A percentile compares a stretch with the other conserved stretches of the same genome.
Conservation (phyloP, 1,139 yeast species). For the Debaryomyces fabryi region DNA sequence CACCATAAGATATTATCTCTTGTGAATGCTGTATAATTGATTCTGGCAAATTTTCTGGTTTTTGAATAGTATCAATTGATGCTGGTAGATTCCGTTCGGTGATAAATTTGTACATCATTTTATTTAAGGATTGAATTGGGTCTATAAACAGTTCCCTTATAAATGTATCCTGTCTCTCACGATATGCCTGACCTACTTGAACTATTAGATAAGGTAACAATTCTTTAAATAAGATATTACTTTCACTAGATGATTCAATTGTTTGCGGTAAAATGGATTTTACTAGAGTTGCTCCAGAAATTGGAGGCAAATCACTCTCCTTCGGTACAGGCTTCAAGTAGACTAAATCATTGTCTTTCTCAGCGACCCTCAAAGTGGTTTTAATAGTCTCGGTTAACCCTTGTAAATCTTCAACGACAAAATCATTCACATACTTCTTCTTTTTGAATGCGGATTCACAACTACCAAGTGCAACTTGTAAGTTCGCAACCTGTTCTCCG, state of each 20-base stretch:
- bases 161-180: slow-evolving; percentile 64
- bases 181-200: slow-evolving; percentile 68
- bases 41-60: slow-evolving; percentile 65
- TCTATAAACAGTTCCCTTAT: slow-evolving; percentile 51
- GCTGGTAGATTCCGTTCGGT: slow-evolving; percentile 58
- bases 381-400: slow-evolving; percentile 50
- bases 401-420: slow-evolving; percentile 50
- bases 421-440: slow-evolving; percentile 44
- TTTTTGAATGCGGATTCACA: slow-evolving; percentile 41
- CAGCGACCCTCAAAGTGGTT: slow-evolving; percentile 55
- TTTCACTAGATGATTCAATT: slow-evolving; percentile 25
- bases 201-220: slow-evolving; percentile 69
- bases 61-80: slow-evolving; percentile 62
- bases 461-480: slow-evolving; percentile 39
- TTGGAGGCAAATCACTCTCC: slow-evolving; percentile 40
- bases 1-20: slow-evolving; percentile 60
- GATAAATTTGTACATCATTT: slow-evolving; percentile 47
- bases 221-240: slow-evolving; percentile 49
- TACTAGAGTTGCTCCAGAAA: slow-evolving; percentile 59
- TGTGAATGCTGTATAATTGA: slow-evolving; percentile 57
- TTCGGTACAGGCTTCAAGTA: slow-evolving; percentile 69
- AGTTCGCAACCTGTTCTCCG: slow-evolving; percentile 71
- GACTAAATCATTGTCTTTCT: slow-evolving; percentile 79
- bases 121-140: slow-evolving; percentile 56
- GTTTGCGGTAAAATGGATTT: slow-evolving; percentile 48